Conservation (phyloP, 1,284 basidiomycete species). For the Takashimella koratensis region DNA sequence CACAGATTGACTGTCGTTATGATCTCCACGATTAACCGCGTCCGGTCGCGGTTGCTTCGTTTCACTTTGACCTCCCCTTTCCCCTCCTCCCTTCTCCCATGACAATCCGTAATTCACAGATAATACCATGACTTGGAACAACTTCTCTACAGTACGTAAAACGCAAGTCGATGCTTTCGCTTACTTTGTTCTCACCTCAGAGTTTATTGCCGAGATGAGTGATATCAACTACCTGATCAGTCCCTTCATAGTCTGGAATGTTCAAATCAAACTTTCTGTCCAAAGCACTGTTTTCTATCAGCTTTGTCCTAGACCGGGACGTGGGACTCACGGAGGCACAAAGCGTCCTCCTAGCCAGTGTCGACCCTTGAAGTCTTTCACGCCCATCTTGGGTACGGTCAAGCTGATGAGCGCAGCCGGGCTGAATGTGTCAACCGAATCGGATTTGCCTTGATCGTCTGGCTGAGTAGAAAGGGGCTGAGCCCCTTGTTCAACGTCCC, state of each 20-base stretch:
- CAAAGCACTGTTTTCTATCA: conserved; percentile 54
- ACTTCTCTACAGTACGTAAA: no score
- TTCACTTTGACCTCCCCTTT: no score
- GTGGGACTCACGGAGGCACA: conserved; percentile 65
- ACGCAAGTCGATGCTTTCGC: no score
- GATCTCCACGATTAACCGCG: no score
- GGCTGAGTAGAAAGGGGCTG: conserved; percentile 34
- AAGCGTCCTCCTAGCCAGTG: conserved; percentile 95
- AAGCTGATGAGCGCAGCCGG: conserved; percentile 83
- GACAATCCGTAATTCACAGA: no score
- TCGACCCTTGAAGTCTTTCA: conserved; percentile 65
- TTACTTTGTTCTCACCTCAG: no score
- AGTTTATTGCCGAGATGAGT: conserved; percentile 11
- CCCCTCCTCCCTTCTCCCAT: no score
- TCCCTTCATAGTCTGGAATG: conserved; percentile 69
- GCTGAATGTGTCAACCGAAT: conserved; percentile 52
- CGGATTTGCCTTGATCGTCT: conserved; percentile 63
- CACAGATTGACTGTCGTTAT: no score
- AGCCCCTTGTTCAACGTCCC: conserved; percentile 63
- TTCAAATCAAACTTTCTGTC: conserved; percentile 71
- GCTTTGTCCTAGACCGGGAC: not conserved
- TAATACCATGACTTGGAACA: no score
- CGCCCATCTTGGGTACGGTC: conserved; percentile 91
- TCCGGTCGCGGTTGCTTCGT: no score
- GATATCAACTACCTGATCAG: conserved; percentile 74